Conservation (phyloP, 1,284 basidiomycete species). For the Moesziomyces aphidis region DNA sequence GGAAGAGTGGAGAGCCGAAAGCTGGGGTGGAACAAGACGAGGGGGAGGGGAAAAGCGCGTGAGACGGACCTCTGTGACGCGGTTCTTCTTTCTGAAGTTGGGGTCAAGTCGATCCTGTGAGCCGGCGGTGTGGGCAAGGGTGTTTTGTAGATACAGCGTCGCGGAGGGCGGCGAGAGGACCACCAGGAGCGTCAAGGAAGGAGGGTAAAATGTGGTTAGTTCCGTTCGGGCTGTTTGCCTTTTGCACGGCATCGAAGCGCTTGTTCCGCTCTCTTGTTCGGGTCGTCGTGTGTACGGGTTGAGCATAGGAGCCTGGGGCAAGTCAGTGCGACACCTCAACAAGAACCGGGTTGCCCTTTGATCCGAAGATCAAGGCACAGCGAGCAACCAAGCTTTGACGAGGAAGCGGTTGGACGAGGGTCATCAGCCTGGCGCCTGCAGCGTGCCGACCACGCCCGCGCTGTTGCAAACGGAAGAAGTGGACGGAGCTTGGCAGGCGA, state of each 20-base stretch:
- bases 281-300: too few relatives aligned
- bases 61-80: conserved; percentile 64
- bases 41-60: background rate
- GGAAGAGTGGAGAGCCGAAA: conserved; percentile 3
- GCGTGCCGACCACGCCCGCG: background rate
- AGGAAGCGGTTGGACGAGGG: background rate
- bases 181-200: conserved; percentile 4
- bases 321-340: background rate
- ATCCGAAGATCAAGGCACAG: too few relatives aligned
- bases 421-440: conserved; percentile 10
- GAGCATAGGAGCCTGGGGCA: too few relatives aligned
- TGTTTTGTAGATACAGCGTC: conserved; percentile 3
- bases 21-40: background rate
- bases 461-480: background rate
- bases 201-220: conserved; percentile 31
- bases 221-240: conserved; percentile 14
- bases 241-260: conserved; percentile 27
- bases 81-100: conserved; percentile 64
- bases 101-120: conserved; percentile 57
- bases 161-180: conserved; percentile 4
- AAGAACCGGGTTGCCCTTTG: background rate
- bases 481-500: background rate
- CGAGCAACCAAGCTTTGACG: background rate
- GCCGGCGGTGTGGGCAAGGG: conserved; percentile 13
- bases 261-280: background rate